Base-by-base conservation (phyloP, 805 yeast species). In the Pichia nanzhaoensis region DNA sequence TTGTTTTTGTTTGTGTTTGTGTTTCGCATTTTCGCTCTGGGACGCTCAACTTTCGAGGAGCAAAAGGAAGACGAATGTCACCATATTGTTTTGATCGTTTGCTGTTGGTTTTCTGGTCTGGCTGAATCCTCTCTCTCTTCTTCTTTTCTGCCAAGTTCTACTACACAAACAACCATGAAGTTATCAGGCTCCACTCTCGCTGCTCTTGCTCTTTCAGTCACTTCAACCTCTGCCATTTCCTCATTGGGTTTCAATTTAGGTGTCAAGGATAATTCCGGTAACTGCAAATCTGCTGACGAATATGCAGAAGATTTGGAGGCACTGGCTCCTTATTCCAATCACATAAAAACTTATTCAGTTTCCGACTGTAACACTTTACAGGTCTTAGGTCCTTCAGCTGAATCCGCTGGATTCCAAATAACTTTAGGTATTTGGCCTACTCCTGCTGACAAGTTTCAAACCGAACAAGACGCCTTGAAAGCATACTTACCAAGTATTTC, bases 341-440 rank as follows among this genome's bases (percentile, higher is more conserved):
- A 76, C 41, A 78, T 91, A 56, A 86, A 90, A 67, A 84, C 91
- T 33, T 91, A 88, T 64, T 93, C 97, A 27, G 89, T 84, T 40
- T 82, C 95, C n/a, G 95, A 87, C 67, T 91, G 97, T 75, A 82
- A 89, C 75, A 85, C 96, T 48, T 74, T 91, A 60, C 77, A 83
- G 68, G 72, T 72, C 59, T 70, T 91, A 53, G 95, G 89, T 46
- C 96, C 96, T 39, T 96, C 87, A 50, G 88, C 86, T 44, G 90
- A 82, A 60, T 69, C 70, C 47, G 81, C 80, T 53, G 87, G 89
- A 47, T 84, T 89, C 75, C 73, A 78, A 56, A 64, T 85, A 37
- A 77, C 87, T 64, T 70, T 87, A 37, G 97, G 97, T 64, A 75
- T 91, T 55, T 91, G 98, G 97, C 97, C 97, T 65, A 87, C 75